A percentile compares a stretch with the other conserved stretches of the same genome.
Evolutionary conservation across 192 early-diverging fungal genomes (phyloP).

Genomic region (Coemansia sp.): DNA sequence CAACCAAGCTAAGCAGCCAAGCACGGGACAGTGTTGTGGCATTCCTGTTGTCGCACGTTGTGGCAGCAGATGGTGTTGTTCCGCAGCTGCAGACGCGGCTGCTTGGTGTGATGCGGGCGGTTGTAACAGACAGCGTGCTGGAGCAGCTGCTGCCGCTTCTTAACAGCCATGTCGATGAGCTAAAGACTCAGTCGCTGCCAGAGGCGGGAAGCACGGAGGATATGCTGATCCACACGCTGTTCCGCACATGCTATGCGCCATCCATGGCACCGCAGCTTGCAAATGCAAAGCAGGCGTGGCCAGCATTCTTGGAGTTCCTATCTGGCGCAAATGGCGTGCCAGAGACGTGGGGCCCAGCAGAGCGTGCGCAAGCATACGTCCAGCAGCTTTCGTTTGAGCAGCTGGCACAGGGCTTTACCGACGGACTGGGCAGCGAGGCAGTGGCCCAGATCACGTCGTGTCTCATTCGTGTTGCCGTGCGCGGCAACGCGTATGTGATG

Average conservation of each 20-base stretch:
- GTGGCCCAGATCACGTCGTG: constrained; percentile 18
- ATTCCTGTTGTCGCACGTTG: constrained; percentile 60
- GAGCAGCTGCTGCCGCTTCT: constrained; percentile 40
- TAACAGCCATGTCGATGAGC: constrained; percentile 8
- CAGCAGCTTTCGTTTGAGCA: constrained; percentile 43
- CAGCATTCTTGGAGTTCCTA: constrained; percentile 19
- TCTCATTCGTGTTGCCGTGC: constrained; percentile 23
- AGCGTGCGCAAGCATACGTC: constrained; percentile 23
- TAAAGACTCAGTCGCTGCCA: constrained; percentile 16
- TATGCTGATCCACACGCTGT: constrained; percentile 25
- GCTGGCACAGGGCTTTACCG: constrained; percentile 18
- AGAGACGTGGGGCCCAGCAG: constrained; percentile 6
- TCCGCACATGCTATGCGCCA: constrained; percentile 27
- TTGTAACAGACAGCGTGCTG: constrained; percentile 10
- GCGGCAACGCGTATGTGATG: constrained; percentile 23
- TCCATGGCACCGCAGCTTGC: constrained; percentile 14
- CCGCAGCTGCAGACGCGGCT: constrained; percentile 44
- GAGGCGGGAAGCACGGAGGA: constrained; percentile 19
- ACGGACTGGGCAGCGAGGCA: constrained; percentile 14
- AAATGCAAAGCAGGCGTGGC: constrained; percentile 14
- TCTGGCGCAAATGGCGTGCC: constrained; percentile 13
- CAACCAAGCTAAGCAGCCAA: constrained; percentile 23
- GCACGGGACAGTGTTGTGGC: constrained; percentile 47
- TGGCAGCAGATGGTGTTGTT: constrained; percentile 38
- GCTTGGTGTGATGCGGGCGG: constrained; percentile 17